These are phyloP conservation scores for Mucor irregularis DNA, from an alignment of 371 early-diverging fungal species.

Conservation along the genomic window DNA sequence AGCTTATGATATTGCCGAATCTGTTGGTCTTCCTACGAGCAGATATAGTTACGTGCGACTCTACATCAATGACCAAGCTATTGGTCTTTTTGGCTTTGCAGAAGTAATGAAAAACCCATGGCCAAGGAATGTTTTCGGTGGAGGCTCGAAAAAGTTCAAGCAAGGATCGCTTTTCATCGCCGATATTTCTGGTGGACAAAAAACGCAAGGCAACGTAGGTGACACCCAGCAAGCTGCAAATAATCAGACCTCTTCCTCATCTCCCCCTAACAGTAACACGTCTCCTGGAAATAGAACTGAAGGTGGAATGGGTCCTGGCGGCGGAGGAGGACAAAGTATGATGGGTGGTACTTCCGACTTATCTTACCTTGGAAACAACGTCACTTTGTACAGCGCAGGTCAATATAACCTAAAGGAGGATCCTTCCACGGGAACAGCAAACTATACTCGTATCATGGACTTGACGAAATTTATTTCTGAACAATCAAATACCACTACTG, in stretches of 20 bases:
- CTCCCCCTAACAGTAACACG: too few species aligned
- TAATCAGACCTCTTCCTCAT: background rate
- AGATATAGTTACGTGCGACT: conserved; percentile 35
- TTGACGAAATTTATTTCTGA: conserved; percentile 17
- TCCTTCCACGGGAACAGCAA: conserved; percentile 3
- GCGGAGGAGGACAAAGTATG: background rate
- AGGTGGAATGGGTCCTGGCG: background rate
- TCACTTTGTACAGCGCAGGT: conserved; percentile 15
- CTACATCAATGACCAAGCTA: conserved; percentile 27
- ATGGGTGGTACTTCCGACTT: conserved; percentile 12
- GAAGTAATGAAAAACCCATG: conserved; percentile 38
- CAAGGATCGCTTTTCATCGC: conserved; percentile 18
- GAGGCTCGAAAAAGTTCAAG: conserved; percentile 22
- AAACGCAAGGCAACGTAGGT: conserved; percentile 1
- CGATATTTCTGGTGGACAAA: conserved; percentile 20
- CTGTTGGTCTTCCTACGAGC: conserved; percentile 43
- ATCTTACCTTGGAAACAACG: conserved; percentile 22
- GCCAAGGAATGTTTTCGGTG: conserved; percentile 28
- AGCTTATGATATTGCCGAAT: conserved; percentile 42
- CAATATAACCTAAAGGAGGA: conserved; percentile 5
- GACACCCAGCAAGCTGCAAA: conserved; percentile 13
- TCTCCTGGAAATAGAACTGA: background rate
- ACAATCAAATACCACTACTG: background rate
- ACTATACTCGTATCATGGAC: conserved; percentile 17
- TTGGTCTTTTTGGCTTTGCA: conserved; percentile 37